Base-by-base conservation (phyloP, 179 eudicot species). In the Amaranthus tricolor region DNA sequence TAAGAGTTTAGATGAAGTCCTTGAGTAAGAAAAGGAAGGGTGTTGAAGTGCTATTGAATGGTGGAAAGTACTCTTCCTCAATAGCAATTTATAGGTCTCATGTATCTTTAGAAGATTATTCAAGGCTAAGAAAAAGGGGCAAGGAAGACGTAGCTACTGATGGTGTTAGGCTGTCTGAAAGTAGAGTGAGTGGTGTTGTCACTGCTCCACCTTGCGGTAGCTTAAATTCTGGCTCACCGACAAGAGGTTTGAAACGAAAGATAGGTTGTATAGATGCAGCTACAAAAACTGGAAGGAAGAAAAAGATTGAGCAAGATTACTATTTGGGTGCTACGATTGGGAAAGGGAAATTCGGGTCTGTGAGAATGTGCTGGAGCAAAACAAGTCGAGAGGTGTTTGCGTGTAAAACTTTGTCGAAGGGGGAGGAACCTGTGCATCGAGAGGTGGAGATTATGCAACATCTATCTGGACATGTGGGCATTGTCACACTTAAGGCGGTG, bases 361-460 rank as follows among this genome's bases (percentile, higher is more conserved):
- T 94, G 45, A 85, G 88, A 84, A 70, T 86, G 86, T 94, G 98
- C 71, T 74, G 81, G 85, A 88, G 89, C 72, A 94, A 79, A 82
- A 71, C 78, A 50, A 90, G 74, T 52, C 92, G 97, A 12, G 91
- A 83, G 78, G 88, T 92, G 47, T 92, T 87, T 69, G 98, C 98
- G 0, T 94, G 98, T 79, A 94, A 94, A 81, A 90, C 87, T 8
- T 81, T 94, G 80, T 58, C 73, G 7, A 94, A 90, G 78, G 96
- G 97, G 70, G 97, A 94, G 82, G 98, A 94, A 62, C 89, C 90
- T 6, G 97, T 92, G 75, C 98, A 94, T 68, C 81, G 96, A 24
- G 98, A 94, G 81, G 98, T 94, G 76, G 98, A 94, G 87, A 90
- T 94, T 72, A 94, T 94, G 98, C 98, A 94, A 78, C 98, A 94